These are phyloP conservation scores for Phenoliferia sp. DNA, from an alignment of 1,284 basidiomycete species.

Conservation along the genomic window DNA sequence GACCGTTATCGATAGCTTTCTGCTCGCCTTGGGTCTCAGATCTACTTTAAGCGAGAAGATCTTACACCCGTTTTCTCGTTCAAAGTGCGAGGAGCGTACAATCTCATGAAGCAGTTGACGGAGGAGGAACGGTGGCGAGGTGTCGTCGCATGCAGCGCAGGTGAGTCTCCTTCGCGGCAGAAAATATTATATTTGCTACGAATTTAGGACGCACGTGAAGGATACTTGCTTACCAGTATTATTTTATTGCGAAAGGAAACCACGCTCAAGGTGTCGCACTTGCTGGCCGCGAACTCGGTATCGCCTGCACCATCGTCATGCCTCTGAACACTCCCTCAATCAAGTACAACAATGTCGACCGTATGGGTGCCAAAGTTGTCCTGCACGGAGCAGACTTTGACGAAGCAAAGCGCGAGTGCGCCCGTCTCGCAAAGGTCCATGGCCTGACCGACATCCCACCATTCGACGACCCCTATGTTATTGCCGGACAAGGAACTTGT, in stretches of 20 bases:
- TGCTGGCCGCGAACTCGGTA: slow-evolving; percentile 75
- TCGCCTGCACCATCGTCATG: slow-evolving; percentile 98
- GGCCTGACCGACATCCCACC: slow-evolving; percentile 90
- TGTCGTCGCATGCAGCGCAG: slow-evolving; percentile 95
- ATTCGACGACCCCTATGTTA: slow-evolving; percentile 94
- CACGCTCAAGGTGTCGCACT: slow-evolving; percentile 98
- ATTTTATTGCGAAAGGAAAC: too few species aligned
- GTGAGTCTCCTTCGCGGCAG: slow-evolving; percentile 55
- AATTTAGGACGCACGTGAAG: background rate
- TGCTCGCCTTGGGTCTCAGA: slow-evolving; percentile 78
- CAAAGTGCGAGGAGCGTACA: slow-evolving; percentile 97
- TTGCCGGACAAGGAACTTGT: slow-evolving; percentile 94
- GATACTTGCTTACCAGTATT: too few species aligned
- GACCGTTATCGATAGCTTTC: slow-evolving; percentile 55
- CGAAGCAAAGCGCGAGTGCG: slow-evolving; percentile 91
- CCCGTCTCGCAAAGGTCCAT: slow-evolving; percentile 68
- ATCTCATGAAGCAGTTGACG: slow-evolving; percentile 89
- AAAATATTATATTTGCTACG: background rate
- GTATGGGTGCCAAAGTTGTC: slow-evolving; percentile 90
- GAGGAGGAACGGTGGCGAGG: slow-evolving; percentile 94
- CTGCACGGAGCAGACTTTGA: slow-evolving; percentile 92
- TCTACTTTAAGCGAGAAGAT: slow-evolving; percentile 93
- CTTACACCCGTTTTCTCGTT: slow-evolving; percentile 98
- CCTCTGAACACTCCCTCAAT: slow-evolving; percentile 90
- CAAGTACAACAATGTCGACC: slow-evolving; percentile 89